Evolutionary conservation across 169 alveolate genomes (phyloP), one percentile per base, ranked within the genome.

Genomic region (Eimeria brunetti): DNA sequence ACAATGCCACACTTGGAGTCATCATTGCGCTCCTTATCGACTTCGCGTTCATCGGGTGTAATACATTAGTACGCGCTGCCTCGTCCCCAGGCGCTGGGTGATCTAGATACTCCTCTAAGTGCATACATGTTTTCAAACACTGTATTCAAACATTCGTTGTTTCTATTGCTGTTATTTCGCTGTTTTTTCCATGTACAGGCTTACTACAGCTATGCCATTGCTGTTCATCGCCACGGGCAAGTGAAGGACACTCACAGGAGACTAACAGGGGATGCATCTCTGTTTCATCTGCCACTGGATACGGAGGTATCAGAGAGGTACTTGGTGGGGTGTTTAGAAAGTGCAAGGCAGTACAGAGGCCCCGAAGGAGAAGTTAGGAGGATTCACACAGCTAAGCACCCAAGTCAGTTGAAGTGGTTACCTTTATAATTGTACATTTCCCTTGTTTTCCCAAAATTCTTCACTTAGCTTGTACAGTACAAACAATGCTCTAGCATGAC

Each of bases 201-300:
- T 7, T 93, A 73, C 89, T 93, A 83, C 89, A 51, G 27, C 88
- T 93, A 93, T 41, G 80, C 90, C 18, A 69, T 76, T n/a, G 27
- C 67, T 49, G 60, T 93, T 44, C 96, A 93, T 71, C 75, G 80
- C 56, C 86, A 83, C 38, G 96, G 96, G 51, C 92, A 88, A 16
- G 93, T 93, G 76, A 56, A 71, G 60, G 96, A 93, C 83, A 93
- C 93, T 18, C 96, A 93, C 67, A 88, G 96, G 64, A 44, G 96
- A n/a, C 88, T 93, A 12, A 83, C 96, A 11, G 96, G 93, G 30
- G 94, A 93, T 51, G 96, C 73, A 51, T 78, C 88, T 8, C 78
- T 81, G 71, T 93, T 83, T 64, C 62, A 30, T 80, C 58, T 93
- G 53, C 96, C 96, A 11, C 88, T 84, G 60, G 96, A 93, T 73